Evolutionary conservation across 2,329 filamentous ascomycete genomes (phyloP), one percentile per base, ranked within the genome.

Genomic region (Ophiobolus disseminans): DNA sequence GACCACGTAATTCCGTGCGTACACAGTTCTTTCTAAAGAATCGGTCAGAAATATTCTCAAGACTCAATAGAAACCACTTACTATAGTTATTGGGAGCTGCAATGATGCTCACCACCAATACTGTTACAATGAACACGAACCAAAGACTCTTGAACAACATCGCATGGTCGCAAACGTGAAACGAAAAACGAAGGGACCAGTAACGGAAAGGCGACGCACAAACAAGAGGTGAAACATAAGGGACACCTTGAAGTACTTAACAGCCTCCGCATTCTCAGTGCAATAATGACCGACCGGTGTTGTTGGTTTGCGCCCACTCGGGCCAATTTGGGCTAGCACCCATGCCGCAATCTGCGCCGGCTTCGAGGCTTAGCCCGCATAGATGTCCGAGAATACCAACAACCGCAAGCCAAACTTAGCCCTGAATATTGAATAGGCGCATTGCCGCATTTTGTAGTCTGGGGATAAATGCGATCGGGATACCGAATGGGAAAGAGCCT

Each of bases 71-170:
- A 25, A 16, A 45, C 20, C 25, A n/a, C n/a, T 25, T 41, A 59
- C 53, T 42, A 37, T 48, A 19, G 6, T n/a, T 45, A 28, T 20
- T 19, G 4, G 41, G 40, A 20, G 35, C 39, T 26, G 47, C 45
- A 34, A 19, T 25, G 35, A 35, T 22, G 23, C 30, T 48, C 36
- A 51, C 35, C 23, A 45, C 28, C 32, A 43, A 40, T 45, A 21
- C 48, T n/a, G 38, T 50, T 37, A 47, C 25, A 32, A 25, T 54
- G 32, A 16, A 59, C 39, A 39, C 45, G 49, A 55, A 53, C 48
- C 67, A 53, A 53, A 59, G 50, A 47, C 50, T 56, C 59, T 63
- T 69, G 62, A 68, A 60, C 68, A 60, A 69, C 70, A 73, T 73
- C 42, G 70, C 68, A 72, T 70, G 56, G 45, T 67, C 61, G 62